These are phyloP conservation scores for Hemisphaericaspora subhashii DNA, from an alignment of 1,139 yeast genomes.

Conservation along the genomic window DNA sequence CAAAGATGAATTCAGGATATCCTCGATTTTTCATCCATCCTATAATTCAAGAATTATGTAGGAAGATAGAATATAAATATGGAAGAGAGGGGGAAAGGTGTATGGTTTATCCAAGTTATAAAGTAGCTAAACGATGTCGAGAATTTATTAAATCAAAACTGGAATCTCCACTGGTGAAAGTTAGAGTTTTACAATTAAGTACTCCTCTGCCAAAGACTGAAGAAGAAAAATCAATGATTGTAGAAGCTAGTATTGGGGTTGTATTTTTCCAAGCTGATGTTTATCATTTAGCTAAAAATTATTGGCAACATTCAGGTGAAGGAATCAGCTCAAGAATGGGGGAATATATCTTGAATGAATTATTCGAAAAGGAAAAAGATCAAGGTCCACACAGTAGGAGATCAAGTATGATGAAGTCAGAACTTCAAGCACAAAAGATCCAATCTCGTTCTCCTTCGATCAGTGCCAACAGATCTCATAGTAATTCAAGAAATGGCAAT, in stretches of 20 bases:
- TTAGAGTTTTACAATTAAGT: conserved; percentile 77
- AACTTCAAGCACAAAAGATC: conserved; percentile 39
- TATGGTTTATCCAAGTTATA: conserved; percentile 75
- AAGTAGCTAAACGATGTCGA: conserved; percentile 81
- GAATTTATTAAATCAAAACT: conserved; percentile 57
- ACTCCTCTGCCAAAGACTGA: conserved; percentile 67
- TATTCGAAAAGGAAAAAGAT: conserved; percentile 37
- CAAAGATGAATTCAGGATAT: conserved; percentile 81
- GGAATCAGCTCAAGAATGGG: conserved; percentile 89
- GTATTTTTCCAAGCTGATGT: conserved; percentile 68
- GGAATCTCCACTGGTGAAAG: conserved; percentile 23
- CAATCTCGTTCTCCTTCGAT: conserved; percentile 37
- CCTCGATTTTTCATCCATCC: conserved; percentile 85
- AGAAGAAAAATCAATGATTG: conserved; percentile 56
- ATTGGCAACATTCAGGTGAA: conserved; percentile 98
- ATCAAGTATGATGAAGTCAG: conserved; percentile 28
- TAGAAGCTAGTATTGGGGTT: conserved; percentile 70
- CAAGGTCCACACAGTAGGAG: conserved; percentile 1
- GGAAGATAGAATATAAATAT: conserved; percentile 54
- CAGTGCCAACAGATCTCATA: conserved; percentile 24
- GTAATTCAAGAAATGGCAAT: conserved; percentile 9
- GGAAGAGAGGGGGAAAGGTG: conserved; percentile 76
- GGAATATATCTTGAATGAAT: conserved; percentile 72
- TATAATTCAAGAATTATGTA: conserved; percentile 62
- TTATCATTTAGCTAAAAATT: conserved; percentile 68